Conservation (phyloP, 106 monocot species). For the Ottelia alismoides region DNA sequence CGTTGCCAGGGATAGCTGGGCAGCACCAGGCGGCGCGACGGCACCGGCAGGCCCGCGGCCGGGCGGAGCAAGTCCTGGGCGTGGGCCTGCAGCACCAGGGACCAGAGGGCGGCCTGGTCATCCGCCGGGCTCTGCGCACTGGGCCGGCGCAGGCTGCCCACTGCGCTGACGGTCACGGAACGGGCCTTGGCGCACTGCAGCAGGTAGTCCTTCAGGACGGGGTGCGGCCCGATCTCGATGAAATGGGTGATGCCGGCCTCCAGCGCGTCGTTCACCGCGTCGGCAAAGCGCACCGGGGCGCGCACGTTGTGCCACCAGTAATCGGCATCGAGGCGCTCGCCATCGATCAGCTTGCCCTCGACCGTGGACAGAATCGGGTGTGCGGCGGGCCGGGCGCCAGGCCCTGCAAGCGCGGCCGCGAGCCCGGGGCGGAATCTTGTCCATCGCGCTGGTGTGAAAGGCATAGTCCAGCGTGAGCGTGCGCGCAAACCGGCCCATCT, state of each 20-base stretch:
- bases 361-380: not conserved
- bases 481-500: not conserved
- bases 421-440: not conserved
- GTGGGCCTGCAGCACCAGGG: not conserved
- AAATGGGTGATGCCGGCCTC: not conserved
- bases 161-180: no score
- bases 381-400: no score
- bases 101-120: not conserved
- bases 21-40: not conserved
- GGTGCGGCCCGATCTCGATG: not conserved
- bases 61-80: not conserved
- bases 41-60: no score
- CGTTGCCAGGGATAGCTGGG: not conserved
- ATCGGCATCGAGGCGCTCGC: not conserved
- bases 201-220: not conserved
- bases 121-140: not conserved
- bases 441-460: not conserved
- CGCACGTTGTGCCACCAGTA: not conserved
- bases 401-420: not conserved
- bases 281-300: not conserved
- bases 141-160: not conserved
- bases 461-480: not conserved
- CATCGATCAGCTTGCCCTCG: not conserved
- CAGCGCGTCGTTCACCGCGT: not conserved
- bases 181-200: not conserved